Evolutionary conservation across 768 basidiomycete species (phyloP), one percentile per base, ranked within the genome.

Genomic region (Saitozyma sp.): DNA sequence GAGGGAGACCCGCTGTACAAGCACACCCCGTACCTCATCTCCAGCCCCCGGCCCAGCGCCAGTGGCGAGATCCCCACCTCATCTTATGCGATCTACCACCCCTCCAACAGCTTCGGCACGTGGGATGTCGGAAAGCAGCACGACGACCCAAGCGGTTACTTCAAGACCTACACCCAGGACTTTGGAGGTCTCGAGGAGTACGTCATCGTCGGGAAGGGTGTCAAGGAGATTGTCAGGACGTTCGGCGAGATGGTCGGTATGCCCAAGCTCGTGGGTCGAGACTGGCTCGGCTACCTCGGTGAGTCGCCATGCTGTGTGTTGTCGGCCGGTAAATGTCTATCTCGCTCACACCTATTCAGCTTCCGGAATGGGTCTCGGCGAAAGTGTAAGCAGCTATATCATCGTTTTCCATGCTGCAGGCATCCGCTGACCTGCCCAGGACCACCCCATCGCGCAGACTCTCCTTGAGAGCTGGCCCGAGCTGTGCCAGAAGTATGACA

Each of bases 1-100:
- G 54, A 64, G 11, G 64, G 69, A 5, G 77, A 78, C 54, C 75
- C 75, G 56, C 66, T 77, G 11, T 80, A 80, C 71, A 80, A 80
- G 59, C 75, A 78, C 51, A 74, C 74, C 2, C 77, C 77, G 0
- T 77, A 73, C 54, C 65, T 80, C 1, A 69, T 80, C 45, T 70
- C 66, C 45, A 42, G 65, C 10, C 67, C 69, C 8, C 54, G 58
- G 45, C 68, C 70, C 0, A 63, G 51, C 39, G 51, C 53, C 17
- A 56, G 68, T 40, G 62, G 62, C 13, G 52, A 59, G 20, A 53
- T 42, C 16, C 55, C 52, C 6, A 55, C 54, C 29, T 67, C 68
- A 13, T 65, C 62, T 1, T 66, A 65, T 51, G 63, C 63, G 9
- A 65, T 65, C 40, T 66, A 63, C 48, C 67, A 73, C 46, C 58